These are phyloP conservation scores for Pseudevernia furfuracea DNA, from an alignment of 495 filamentous ascomycete genomes.

Conservation along the genomic window DNA sequence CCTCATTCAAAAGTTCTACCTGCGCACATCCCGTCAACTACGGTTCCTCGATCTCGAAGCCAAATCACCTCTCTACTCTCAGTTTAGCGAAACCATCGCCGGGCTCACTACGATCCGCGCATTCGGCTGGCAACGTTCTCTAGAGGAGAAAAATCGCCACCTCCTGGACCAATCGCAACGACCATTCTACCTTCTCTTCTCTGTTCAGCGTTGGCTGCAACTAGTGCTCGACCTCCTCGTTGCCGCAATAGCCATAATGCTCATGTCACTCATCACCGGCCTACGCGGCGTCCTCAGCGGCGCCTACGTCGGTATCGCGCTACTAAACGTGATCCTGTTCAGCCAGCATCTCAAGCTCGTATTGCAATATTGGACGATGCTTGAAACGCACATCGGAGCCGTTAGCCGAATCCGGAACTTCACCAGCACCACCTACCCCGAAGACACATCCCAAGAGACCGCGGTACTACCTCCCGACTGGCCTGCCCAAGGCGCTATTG, in stretches of 20 bases:
- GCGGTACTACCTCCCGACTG: constrained; percentile 37
- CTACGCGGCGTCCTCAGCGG: constrained; percentile 40
- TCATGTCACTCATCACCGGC: constrained; percentile 40
- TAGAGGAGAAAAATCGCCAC: constrained; percentile 40
- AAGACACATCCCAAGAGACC: constrained; percentile 40
- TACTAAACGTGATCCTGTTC: constrained; percentile 52
- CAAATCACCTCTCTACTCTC: constrained; percentile 51
- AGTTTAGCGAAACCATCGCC: constrained; percentile 48
- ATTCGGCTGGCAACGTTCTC: constrained; percentile 46
- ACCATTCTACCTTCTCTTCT: constrained; percentile 52
- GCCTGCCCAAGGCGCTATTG: constrained; percentile 45
- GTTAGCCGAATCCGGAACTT: constrained; percentile 53
- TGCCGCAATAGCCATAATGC: constrained; percentile 40
- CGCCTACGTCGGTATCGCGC: constrained; percentile 49
- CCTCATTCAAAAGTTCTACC: constrained; percentile 52
- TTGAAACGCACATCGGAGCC: constrained; percentile 52
- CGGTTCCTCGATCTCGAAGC: constrained; percentile 56
- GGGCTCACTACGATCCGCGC: constrained; percentile 48
- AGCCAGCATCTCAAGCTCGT: constrained; percentile 44
- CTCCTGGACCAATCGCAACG: constrained; percentile 52
- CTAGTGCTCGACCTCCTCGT: constrained; percentile 46
- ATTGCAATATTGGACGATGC: constrained; percentile 49
- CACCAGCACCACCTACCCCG: constrained; percentile 40
- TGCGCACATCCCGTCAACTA: constrained; percentile 57
- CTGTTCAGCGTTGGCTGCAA: constrained; percentile 47